Evolutionary conservation across 441 rosid species (phyloP).

Genomic region (Erysimum cheiri): DNA sequence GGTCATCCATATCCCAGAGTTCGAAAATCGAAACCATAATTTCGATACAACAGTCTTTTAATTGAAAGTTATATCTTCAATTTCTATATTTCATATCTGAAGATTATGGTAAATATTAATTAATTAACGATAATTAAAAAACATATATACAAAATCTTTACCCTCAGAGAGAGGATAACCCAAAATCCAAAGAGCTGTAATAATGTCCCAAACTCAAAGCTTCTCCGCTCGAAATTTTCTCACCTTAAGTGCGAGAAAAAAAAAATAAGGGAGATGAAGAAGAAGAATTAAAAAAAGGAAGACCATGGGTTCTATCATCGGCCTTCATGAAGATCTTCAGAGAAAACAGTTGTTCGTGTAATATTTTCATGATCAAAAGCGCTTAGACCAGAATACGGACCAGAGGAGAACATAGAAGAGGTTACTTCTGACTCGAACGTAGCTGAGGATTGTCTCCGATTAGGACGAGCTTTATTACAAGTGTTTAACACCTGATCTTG

Average conservation of each 20-base stretch:
- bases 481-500: constrained; percentile 59
- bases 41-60: no score
- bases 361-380: constrained; percentile 75
- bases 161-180: constrained; percentile 27
- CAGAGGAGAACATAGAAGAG: constrained; percentile 97
- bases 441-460: constrained; percentile 80
- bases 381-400: constrained; percentile 89
- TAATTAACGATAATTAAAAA: not conserved
- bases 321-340: constrained; percentile 98
- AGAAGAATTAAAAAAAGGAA: not conserved
- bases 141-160: constrained; percentile 35
- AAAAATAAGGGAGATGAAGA: not conserved
- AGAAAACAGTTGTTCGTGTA: constrained; percentile 77
- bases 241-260: constrained; percentile 12
- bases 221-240: constrained; percentile 18
- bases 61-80: not conserved
- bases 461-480: constrained; percentile 55
- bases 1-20: no score
- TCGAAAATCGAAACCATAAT: no score
- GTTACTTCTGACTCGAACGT: constrained; percentile 92
- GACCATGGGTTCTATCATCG: constrained; percentile 50
- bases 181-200: constrained; percentile 26
- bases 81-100: not conserved
- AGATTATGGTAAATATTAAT: not conserved
- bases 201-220: constrained; percentile 25